Conservation (phyloP, 2,329 filamentous ascomycete species). For the Ciborinia camelliae region DNA sequence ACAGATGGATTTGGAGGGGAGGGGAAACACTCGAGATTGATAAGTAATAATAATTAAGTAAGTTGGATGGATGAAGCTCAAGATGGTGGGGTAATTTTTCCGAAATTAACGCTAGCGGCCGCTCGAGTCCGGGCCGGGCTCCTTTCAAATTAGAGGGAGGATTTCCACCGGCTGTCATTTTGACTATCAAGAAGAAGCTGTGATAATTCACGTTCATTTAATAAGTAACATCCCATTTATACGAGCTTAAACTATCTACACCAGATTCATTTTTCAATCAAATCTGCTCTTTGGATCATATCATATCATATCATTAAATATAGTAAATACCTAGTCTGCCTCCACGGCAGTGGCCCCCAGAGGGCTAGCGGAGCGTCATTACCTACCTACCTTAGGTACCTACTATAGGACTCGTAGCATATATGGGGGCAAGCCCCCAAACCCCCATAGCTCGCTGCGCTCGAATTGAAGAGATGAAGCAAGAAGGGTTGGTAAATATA, state of each 20-base stretch:
- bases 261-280: too few relatives aligned
- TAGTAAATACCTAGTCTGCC: not conserved
- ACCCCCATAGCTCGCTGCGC: not conserved
- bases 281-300: too few relatives aligned
- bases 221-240: too few relatives aligned
- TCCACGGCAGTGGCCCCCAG: too few relatives aligned
- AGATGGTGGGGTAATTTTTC: constrained; percentile 19
- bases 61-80: not conserved
- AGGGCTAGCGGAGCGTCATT: too few relatives aligned
- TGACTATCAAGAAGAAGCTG: not conserved
- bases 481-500: not conserved
- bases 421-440: not conserved
- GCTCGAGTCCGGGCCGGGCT: not conserved
- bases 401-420: too few relatives aligned
- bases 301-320: too few relatives aligned
- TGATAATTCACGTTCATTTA: too few relatives aligned
- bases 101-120: constrained; percentile 1
- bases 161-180: not conserved
- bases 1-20: constrained; percentile 1
- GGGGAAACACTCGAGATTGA: not conserved
- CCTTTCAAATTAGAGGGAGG: not conserved
- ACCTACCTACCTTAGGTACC: too few relatives aligned
- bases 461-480: too few relatives aligned
- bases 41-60: too few relatives aligned
- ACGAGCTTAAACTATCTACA: too few relatives aligned